These are phyloP conservation scores for Tulasnella sp. DNA, from an alignment of 768 basidiomycete genomes.

Conservation along the genomic window DNA sequence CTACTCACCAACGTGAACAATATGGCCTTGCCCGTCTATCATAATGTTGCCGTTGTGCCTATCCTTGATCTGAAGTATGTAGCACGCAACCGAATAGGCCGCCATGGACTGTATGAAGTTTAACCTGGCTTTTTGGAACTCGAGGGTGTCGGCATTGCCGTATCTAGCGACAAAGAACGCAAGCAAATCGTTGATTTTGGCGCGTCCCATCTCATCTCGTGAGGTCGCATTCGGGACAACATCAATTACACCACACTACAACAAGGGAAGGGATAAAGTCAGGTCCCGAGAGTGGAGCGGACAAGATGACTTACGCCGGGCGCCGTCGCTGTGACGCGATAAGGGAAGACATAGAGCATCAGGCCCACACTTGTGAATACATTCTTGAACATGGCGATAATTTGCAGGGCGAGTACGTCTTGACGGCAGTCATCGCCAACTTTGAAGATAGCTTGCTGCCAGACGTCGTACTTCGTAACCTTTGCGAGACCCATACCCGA, in stretches of 20 bases:
- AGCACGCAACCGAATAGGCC: slow-evolving; percentile 95
- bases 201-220: slow-evolving; percentile 97
- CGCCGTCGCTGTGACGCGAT: slow-evolving; percentile 92
- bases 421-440: slow-evolving; percentile 99
- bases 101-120: slow-evolving; percentile 99
- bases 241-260: slow-evolving; percentile 93
- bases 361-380: slow-evolving; percentile 84
- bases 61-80: slow-evolving; percentile 97
- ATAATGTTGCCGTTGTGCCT: slow-evolving; percentile 98
- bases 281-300: not conserved
- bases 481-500: slow-evolving; percentile 38
- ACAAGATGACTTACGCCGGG: slow-evolving; percentile 60
- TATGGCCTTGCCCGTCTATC: slow-evolving; percentile 90
- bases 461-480: slow-evolving; percentile 62
- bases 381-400: slow-evolving; percentile 99
- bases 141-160: slow-evolving; percentile 75
- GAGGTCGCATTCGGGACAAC: slow-evolving; percentile 97
- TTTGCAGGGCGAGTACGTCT: slow-evolving; percentile 91
- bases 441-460: slow-evolving; percentile 99
- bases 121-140: slow-evolving; percentile 84
- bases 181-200: slow-evolving; percentile 91
- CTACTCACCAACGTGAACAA: slow-evolving; percentile 72
- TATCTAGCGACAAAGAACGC: slow-evolving; percentile 92
- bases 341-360: slow-evolving; percentile 86
- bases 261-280: slow-evolving; percentile 7